These are phyloP conservation scores for Cyclotella distinguenda DNA, from an alignment of 108 stramenopile species.

Conservation along the genomic window DNA sequence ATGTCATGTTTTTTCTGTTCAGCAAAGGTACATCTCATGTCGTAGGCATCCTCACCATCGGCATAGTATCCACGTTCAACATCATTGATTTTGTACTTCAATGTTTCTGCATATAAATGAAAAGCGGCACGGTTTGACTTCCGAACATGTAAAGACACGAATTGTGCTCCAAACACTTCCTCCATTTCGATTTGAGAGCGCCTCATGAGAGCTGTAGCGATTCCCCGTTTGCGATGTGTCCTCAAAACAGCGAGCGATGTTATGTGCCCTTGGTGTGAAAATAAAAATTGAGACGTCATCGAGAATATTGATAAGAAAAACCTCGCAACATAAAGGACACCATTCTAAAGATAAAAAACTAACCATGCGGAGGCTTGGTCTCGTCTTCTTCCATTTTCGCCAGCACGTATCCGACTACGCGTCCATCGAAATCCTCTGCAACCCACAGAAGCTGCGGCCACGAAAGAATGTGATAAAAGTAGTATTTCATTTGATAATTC, in stretches of 20 bases:
- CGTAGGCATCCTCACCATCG: slow-evolving; percentile 99
- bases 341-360: slow-evolving; percentile 5
- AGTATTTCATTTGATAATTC: slow-evolving; percentile 98
- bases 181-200: slow-evolving; percentile 90
- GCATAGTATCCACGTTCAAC: slow-evolving; percentile 98
- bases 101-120: slow-evolving; percentile 94
- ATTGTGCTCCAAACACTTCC: slow-evolving; percentile 91
- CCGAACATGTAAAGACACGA: slow-evolving; percentile 97
- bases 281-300: neutral
- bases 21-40: slow-evolving; percentile 88
- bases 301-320: neutral
- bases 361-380: slow-evolving; percentile 51
- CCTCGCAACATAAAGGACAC: neutral
- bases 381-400: slow-evolving; percentile 98
- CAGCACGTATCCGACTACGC: slow-evolving; percentile 97
- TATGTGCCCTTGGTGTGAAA: slow-evolving; percentile 82
- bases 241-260: slow-evolving; percentile 96
- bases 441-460: slow-evolving; percentile 99
- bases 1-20: slow-evolving; percentile 33
- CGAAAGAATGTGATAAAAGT: slow-evolving; percentile 95
- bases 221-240: slow-evolving; percentile 93
- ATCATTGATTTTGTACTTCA: slow-evolving; percentile 93
- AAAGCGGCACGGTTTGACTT: slow-evolving; percentile 96
- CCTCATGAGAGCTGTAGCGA: slow-evolving; percentile 92
- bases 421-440: slow-evolving; percentile 91